Evolutionary conservation across 352 stramenopile species (phyloP), one percentile per base, ranked within the genome.

Genomic region (Globisporangium paddicum): DNA sequence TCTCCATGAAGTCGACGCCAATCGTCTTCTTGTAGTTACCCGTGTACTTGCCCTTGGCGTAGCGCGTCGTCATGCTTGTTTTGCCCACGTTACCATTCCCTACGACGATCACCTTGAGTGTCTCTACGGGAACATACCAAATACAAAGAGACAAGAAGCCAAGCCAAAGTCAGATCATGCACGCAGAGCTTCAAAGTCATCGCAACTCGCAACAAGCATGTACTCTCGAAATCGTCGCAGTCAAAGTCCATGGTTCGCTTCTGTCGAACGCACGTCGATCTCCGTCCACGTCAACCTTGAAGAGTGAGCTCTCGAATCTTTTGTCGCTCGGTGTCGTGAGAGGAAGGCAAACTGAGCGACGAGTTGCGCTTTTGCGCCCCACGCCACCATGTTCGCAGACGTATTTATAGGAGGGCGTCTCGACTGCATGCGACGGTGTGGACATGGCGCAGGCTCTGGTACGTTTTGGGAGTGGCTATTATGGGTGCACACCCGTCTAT

Each of bases 11-110:
- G 64, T 93, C 84, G 30, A 88, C 84, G 23, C 82, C 84, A 38
- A 94, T 89, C 19, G 83, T 95, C 49, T 90, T 92, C 62, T 90
- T 90, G 75, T 94, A 94, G 37, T 84, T 86, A 53, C 71, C 73
- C 18, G 79, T 89, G 72, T 90, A 95, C 42, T 71, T 69, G 46
- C 81, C 81, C 60, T 90, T 90, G 45, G 84, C 80, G 52, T 89
- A 93, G 16, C 82, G 77, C 34, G 75, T 86, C 8, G 84, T 90
- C 67, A 94, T 84, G 37, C 77, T 89, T 19, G 86, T 93, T 62
- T 95, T 95, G 47, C 80, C 82, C 16, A 89, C 87, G 58, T 92
- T 93, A 37, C 76, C 84, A 64, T 95, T 94, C 28, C 86, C 82
- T 28, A 94, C 81, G 23, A 93, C 82, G 45, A 90, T 85, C 23